Evolutionary conservation across 768 basidiomycete genomes (phyloP).

Genomic region (Amyloporia xantha): DNA sequence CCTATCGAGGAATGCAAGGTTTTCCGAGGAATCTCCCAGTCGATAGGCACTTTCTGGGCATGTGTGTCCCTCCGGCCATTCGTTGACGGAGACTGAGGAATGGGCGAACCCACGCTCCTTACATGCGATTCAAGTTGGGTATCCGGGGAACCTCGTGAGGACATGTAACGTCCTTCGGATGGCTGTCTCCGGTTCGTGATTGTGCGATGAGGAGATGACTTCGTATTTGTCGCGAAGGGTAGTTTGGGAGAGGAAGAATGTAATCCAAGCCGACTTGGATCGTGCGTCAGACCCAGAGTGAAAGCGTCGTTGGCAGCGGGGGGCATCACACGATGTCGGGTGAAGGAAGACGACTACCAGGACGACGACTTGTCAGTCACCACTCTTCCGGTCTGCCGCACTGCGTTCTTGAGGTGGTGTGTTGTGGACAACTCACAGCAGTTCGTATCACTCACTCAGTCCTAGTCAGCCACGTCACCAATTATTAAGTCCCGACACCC

Average conservation of each 20-base stretch:
- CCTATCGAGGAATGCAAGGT: conserved; percentile 84
- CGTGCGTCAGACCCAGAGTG: conserved; percentile 17
- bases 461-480: no score
- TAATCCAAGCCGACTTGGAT: conserved; percentile 12
- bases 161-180: conserved; percentile 6
- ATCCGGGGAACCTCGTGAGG: background rate
- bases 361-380: no score
- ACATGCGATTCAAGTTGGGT: no score
- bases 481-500: no score
- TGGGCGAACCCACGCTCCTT: background rate
- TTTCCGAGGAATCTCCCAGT: conserved; percentile 92
- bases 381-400: no score
- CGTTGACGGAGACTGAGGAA: background rate
- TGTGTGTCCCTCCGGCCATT: background rate
- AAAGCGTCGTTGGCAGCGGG: conserved; percentile 19
- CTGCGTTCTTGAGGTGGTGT: no score
- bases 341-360: no score
- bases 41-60: conserved; percentile 28
- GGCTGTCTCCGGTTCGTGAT: conserved; percentile 3
- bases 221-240: conserved; percentile 14
- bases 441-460: no score
- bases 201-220: conserved; percentile 10
- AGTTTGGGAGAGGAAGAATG: conserved; percentile 19
- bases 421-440: no score
- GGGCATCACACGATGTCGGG: background rate